Conservation (phyloP, 495 filamentous ascomycete genomes). For the Xylaria bambusicola region DNA sequence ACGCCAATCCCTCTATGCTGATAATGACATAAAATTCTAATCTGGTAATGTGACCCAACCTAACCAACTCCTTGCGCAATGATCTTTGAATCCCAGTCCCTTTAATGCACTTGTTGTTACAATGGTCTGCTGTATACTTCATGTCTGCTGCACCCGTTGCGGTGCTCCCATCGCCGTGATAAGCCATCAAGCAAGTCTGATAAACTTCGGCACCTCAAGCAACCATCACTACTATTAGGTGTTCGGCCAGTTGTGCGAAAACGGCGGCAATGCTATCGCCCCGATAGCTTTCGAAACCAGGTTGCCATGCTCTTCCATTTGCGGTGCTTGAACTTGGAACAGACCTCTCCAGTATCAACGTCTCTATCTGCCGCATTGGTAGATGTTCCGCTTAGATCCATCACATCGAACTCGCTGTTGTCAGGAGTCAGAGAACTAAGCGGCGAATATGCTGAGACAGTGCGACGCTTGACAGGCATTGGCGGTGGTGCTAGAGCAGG, state of each 20-base stretch:
- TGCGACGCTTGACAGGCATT: constrained; percentile 18
- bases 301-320: constrained; percentile 33
- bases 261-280: constrained; percentile 32
- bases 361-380: constrained; percentile 6
- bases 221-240: not conserved
- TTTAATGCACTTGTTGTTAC: constrained; percentile 9
- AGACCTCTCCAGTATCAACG: constrained; percentile 10
- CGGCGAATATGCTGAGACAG: constrained; percentile 27
- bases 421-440: constrained; percentile 20
- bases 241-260: not conserved
- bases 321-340: constrained; percentile 26
- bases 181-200: not conserved
- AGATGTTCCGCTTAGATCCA: constrained; percentile 7
- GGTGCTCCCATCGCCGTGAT: not conserved
- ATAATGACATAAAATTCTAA: not conserved
- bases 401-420: constrained; percentile 6
- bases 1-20: constrained; percentile 1
- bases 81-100: not conserved
- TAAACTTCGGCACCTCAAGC: not conserved
- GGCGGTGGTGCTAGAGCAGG: constrained; percentile 18
- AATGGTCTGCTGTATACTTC: not conserved
- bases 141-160: not conserved
- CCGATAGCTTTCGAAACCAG: constrained; percentile 36
- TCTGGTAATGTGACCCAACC: not conserved
- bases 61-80: not conserved